Base-by-base conservation (phyloP, 75 land plant genomes). In the Azolla pinnata region DNA sequence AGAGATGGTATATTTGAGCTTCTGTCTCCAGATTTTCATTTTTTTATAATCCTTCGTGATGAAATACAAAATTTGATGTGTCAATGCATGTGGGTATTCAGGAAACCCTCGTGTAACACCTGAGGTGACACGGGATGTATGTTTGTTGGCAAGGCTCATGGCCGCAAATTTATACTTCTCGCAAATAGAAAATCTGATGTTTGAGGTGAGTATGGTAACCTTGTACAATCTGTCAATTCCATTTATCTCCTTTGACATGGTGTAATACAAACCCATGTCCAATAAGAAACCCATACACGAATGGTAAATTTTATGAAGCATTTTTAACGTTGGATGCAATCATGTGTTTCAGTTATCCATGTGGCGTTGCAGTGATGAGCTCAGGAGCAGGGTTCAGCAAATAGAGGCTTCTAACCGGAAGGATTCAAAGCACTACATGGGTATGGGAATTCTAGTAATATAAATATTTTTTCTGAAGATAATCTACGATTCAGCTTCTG, bases 61-160 rank as follows among this genome's bases (percentile, higher is more conserved):
- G 16, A 24, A 44, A 25, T 23, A 4, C 9, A 19, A 25, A 60
- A 21, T 23, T 49, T 17, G 47, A 1, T 17, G 63, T 26, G 19
- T 10, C 19, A 25, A 24, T 24, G 21, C 52, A 17, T 59, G 10
- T 40, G 14, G 30, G 14, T 34, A 14, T 81, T 28, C 54, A 92
- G 97, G 97, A 35, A 92, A 92, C 79, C 97, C 97, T 5, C 69
- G 97, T 52, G 97, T 90, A 12, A 90, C 97, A 31, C 93, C 97
- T 10, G 97, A 90, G 60, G 97, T 90, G 23, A 90, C 97, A 40
- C 82, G 93, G 61, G 97, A 90, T 64, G 97, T 90, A 0, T 90
- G 97, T 65, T 74, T 90, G 60, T 65, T 90, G 62, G 97, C 97
- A 63, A 75, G 88, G 68, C 75, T 87, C 83, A 90, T 87, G 85